phyloP scores from a whole-genome alignment of 176 grass and related monocot species.

The Bromus sterilis region DNA sequence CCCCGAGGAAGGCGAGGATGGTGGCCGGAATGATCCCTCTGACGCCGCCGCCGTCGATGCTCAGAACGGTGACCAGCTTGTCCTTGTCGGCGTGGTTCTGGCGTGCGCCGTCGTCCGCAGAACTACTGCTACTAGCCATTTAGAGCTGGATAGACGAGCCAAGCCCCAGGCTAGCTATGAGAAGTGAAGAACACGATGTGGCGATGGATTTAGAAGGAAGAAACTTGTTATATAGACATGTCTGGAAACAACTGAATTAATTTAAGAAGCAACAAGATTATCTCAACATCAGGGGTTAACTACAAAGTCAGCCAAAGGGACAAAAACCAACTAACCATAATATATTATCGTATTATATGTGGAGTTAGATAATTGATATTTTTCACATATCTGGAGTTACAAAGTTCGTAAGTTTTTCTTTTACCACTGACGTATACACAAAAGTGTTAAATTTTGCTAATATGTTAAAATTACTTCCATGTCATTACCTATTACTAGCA shows the following conservation, averaged over 20 bases:
- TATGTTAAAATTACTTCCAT: too few species aligned
- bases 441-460: neutral
- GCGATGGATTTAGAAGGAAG: neutral
- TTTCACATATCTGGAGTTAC: too few species aligned
- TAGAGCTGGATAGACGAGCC: neutral
- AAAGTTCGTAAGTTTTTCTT: too few species aligned
- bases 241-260: slow-evolving; percentile 1
- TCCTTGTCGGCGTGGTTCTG: slow-evolving; percentile 23
- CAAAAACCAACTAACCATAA: neutral
- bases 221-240: slow-evolving; percentile 16
- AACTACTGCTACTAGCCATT: slow-evolving; percentile 10
- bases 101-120: neutral
- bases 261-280: slow-evolving; percentile 1
- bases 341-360: neutral
- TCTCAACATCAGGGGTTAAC: neutral
- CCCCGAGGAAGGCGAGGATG: slow-evolving; percentile 51
- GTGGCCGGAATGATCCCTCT: slow-evolving; percentile 70
- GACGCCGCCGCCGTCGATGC: slow-evolving; percentile 68
- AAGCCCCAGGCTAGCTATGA: neutral
- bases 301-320: neutral
- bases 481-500: too few species aligned
- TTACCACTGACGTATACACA: neutral
- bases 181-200: neutral
- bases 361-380: too few species aligned
- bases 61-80: slow-evolving; percentile 51